phyloP scores from a whole-genome alignment of 352 stramenopile species.

The Pythium volutum region DNA sequence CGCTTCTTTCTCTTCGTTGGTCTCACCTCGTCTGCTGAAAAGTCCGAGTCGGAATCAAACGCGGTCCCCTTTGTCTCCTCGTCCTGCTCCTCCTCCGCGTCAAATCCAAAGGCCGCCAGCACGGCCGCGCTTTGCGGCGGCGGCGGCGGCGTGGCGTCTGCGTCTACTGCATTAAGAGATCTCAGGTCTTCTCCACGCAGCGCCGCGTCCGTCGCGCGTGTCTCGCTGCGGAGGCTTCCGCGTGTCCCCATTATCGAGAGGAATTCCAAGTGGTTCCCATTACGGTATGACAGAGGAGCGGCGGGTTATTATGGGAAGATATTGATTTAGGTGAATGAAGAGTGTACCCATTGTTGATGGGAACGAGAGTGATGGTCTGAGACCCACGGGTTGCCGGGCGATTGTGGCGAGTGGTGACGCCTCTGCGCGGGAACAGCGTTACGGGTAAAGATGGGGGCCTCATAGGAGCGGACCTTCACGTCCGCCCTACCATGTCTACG shows the following conservation, averaged over 20 bases:
- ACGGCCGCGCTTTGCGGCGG: conserved; percentile 23
- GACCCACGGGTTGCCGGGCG: neutral
- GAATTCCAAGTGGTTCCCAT: conserved; percentile 20
- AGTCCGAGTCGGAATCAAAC: conserved; percentile 21
- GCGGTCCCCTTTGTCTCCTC: neutral
- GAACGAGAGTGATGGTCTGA: conserved; percentile 13
- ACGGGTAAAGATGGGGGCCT: too few relatives aligned
- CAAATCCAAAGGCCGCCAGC: conserved; percentile 20
- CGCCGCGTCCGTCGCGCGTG: conserved; percentile 16
- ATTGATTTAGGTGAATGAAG: conserved; percentile 7
- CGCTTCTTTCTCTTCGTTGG: conserved; percentile 22
- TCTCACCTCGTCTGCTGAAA: neutral
- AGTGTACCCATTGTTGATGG: neutral
- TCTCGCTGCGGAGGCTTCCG: conserved; percentile 28
- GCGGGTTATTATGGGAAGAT: conserved; percentile 1
- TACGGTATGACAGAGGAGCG: neutral
- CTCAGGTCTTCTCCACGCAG: conserved; percentile 10
- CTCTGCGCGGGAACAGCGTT: neutral
- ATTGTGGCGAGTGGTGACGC: neutral
- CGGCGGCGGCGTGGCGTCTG: conserved; percentile 21
- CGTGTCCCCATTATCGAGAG: conserved; percentile 1
- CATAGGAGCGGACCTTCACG: too few relatives aligned
- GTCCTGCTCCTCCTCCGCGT: neutral
- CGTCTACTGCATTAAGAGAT: conserved; percentile 11
- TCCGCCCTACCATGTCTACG: too few relatives aligned